Evolutionary conservation across 495 filamentous ascomycete genomes (phyloP), one percentile per base, ranked within the genome.

Genomic region (Aspergillus sclerotiicarbonarius): DNA sequence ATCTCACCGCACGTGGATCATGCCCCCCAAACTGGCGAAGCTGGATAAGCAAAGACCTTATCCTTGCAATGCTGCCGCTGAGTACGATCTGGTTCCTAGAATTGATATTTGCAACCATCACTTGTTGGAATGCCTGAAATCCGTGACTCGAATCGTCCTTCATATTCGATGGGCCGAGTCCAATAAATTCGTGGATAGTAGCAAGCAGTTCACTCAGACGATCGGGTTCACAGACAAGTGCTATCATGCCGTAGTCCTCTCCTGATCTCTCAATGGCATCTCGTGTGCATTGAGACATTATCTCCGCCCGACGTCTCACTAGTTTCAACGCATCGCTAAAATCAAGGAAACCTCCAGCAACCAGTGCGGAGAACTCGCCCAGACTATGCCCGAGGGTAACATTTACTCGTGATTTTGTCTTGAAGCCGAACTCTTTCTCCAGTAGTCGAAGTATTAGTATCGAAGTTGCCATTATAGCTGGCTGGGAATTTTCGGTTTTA

Each of bases 21-120:
- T 96, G 92, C 7, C 94, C 94, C 29, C 89, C 83, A 69, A 96
- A 98, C 66, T 96, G 90, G 49, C 94, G 80, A 54, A 98, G 78
- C 67, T 98, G 91, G 13, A 91, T 86, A 20, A 96, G 72, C n/a
- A 96, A 85, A 32, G 86, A 86, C 62, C 87, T 88, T 67, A 98
- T 96, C 55, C 85, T 79, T 62, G 89, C 86, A 43, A 98, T 85
- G 68, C 86, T 94, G 3, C 94, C 94, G 61, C 88, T 92, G 33
- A 98, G 77, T 54, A 98, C 94, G 64, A 98, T 95, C 70, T 98
- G 94, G 64, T 95, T 96, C 72, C 90, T 94, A 62, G 84, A 87
- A 72, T 98, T 98, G 72, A 96, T 85, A 65, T 98, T 98, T 30
- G 91, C 94, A 58, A 98, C 91, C 52, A 87, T 79, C 54, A 98